Evolutionary conservation across 768 basidiomycete species (phyloP), one percentile per base, ranked within the genome.

Genomic region (Collybia mongolica): DNA sequence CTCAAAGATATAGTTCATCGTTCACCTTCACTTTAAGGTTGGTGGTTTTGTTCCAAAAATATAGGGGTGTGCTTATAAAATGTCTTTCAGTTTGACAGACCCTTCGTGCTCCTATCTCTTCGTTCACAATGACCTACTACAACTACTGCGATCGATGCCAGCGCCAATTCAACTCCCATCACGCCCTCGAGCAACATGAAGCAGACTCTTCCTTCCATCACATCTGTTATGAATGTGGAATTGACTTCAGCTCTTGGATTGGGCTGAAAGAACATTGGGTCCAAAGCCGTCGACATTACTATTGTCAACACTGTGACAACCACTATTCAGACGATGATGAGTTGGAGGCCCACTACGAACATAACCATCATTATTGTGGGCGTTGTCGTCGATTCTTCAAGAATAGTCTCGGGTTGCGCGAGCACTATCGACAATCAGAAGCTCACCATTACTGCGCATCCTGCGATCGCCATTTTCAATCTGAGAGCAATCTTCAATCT

Each of bases 261-360:
- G 73, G 58, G 0, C 73, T 80, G 51, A 68, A 65, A 49, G 69
- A 81, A 49, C 85, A 87, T 60, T 83, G 63, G 54, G 69, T 76
- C 20, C 72, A 82, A 46, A 81, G 77, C 57, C 64, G 67, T 5
- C 20, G 12, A 0, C 84, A 85, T 46, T 11, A 61, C 36, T 86
- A 77, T 51, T 87, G 86, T 61, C 75, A 76, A 48, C 32, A 55
- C 17, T 86, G 85, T 61, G 47, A 75, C 24, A 48, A 52, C 14
- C 74, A 80, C 48, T 83, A 80, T 51, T 39, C 57, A 3, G 53
- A 65, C 44, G 18, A 56, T 0, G 17, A 59, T 0, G 65, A 66
- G 0, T 70, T 83, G 0, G 52, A 68, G 0, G 48, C 60, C 0
- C 86, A 87, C 56, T 72, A 71, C 53, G 12, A 67, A 0, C 20